These are phyloP conservation scores for Amyloporia xantha DNA, from an alignment of 768 basidiomycete species.

Conservation along the genomic window DNA sequence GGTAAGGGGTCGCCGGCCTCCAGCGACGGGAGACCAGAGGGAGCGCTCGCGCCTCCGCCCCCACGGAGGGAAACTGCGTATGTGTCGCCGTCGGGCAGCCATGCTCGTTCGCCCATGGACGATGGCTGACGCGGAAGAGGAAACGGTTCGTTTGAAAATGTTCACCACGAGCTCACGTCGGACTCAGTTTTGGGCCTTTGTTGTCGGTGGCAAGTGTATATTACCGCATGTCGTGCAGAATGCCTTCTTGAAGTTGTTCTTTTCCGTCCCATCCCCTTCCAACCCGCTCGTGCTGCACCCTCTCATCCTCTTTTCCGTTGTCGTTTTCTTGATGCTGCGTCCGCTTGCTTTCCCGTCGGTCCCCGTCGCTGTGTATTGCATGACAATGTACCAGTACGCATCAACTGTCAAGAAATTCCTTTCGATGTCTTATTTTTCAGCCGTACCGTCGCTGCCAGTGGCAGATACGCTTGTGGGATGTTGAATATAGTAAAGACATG, in stretches of 20 bases:
- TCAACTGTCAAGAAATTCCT: too few species aligned
- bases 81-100: not conserved
- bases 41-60: not conserved
- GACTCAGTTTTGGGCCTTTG: conserved; percentile 2
- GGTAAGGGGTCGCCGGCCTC: not conserved
- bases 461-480: too few species aligned
- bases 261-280: not conserved
- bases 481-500: too few species aligned
- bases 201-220: not conserved
- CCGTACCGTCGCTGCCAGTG: too few species aligned
- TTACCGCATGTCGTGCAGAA: not conserved
- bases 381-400: conserved; percentile 2
- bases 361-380: conserved; percentile 3
- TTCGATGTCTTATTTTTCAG: too few species aligned
- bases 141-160: not conserved
- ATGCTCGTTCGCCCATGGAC: conserved; percentile 3
- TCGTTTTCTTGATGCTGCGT: not conserved
- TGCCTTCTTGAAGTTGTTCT: not conserved
- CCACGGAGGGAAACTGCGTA: not conserved
- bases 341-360: not conserved
- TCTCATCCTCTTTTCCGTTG: not conserved
- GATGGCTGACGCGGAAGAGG: not conserved
- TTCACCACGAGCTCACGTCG: not conserved
- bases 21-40: conserved; percentile 1
- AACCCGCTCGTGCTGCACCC: not conserved